Evolutionary conservation across 176 grass and related monocot genomes (phyloP).

Genomic region (bread wheat (Triticum aestivum)): DNA sequence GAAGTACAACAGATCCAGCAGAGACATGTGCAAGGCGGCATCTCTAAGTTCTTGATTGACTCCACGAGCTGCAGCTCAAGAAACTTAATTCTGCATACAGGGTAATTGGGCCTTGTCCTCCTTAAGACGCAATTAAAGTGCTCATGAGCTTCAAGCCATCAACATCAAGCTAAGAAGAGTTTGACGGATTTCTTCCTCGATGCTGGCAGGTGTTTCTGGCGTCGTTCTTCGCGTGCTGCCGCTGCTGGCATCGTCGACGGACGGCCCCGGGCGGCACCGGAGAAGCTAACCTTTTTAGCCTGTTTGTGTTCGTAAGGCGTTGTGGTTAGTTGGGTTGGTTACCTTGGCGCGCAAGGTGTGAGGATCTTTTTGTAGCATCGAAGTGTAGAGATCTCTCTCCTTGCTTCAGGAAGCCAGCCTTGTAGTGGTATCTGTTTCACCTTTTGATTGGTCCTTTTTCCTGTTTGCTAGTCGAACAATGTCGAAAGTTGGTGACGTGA

Average conservation of each 20-base stretch:
- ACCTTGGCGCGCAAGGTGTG: conserved; percentile 31
- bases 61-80: not conserved
- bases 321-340: not conserved
- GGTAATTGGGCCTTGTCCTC: not conserved
- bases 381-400: not conserved
- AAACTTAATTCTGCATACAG: not conserved
- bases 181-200: conserved; percentile 22
- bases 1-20: conserved; percentile 94
- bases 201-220: not conserved
- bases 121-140: not conserved
- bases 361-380: not conserved
- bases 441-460: not conserved
- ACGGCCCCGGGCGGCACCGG: not conserved
- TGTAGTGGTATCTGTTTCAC: conserved; percentile 9
- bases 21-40: conserved; percentile 56
- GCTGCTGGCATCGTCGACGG: not conserved
- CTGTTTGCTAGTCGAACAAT: not conserved
- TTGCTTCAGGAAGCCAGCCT: conserved; percentile 35
- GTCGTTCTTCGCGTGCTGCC: not conserved
- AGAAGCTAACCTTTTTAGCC: conserved; percentile 13
- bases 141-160: not conserved
- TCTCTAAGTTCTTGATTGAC: conserved; percentile 14
- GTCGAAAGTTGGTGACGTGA: conserved; percentile 16
- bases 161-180: not conserved
- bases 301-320: conserved; percentile 30